Evolutionary conservation across 371 early-diverging fungal genomes (phyloP).

Genomic region (Rhizopus arrhizus): DNA sequence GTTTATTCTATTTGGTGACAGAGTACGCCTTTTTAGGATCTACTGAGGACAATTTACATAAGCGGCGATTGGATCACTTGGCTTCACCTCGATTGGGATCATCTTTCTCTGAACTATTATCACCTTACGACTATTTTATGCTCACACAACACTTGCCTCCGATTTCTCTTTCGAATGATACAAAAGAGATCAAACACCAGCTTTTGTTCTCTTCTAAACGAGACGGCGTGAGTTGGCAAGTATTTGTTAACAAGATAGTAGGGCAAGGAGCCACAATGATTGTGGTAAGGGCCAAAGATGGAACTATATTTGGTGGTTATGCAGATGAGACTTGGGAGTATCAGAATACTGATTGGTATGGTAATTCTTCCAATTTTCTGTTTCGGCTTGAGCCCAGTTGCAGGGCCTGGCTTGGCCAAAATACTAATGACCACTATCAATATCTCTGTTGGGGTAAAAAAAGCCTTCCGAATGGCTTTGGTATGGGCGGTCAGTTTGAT

Average conservation of each 20-base stretch:
- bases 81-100: slow-evolving; percentile 29
- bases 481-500: slow-evolving; percentile 82
- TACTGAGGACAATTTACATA: slow-evolving; percentile 9
- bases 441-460: slow-evolving; percentile 82
- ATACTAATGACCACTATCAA: slow-evolving; percentile 75
- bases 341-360: slow-evolving; percentile 73
- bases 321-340: slow-evolving; percentile 59
- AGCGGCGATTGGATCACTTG: slow-evolving; percentile 26
- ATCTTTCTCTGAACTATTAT: slow-evolving; percentile 33
- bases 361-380: slow-evolving; percentile 65
- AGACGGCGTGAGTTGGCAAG: slow-evolving; percentile 69
- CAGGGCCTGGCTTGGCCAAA: slow-evolving; percentile 15
- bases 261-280: slow-evolving; percentile 54
- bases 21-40: slow-evolving; percentile 19
- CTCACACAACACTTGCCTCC: slow-evolving; percentile 36
- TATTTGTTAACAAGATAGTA: slow-evolving; percentile 53
- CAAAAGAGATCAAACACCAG: slow-evolving; percentile 24
- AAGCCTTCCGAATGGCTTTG: slow-evolving; percentile 87
- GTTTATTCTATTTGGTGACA: slow-evolving; percentile 24
- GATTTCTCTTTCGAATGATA: slow-evolving; percentile 27
- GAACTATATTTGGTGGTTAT: slow-evolving; percentile 75
- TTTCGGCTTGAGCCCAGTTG: slow-evolving; percentile 39
- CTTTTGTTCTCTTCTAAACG: slow-evolving; percentile 59
- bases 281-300: slow-evolving; percentile 53
- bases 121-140: slow-evolving; percentile 40